Percentiles rank a stretch among this genome's conserved stretches.
phyloP scores from a whole-genome alignment of 2,329 filamentous ascomycete species.

The Fusarium secorum region DNA sequence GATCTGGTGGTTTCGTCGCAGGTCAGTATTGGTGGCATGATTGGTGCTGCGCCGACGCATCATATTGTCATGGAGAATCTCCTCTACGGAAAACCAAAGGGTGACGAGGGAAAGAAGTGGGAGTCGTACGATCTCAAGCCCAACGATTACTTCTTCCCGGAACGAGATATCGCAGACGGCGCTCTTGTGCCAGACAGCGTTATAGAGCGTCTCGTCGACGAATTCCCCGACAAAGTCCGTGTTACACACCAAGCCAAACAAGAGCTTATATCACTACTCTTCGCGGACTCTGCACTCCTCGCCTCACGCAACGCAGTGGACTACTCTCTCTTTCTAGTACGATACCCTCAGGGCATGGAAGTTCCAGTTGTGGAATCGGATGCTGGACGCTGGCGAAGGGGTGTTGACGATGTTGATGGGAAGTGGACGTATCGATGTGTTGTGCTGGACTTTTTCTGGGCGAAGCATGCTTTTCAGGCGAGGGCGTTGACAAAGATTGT shows the following conservation, averaged over 20 bases:
- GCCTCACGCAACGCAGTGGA: slow-evolving; percentile 72
- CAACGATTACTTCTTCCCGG: slow-evolving; percentile 77
- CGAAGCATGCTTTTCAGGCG: slow-evolving; percentile 73
- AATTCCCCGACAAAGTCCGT: slow-evolving; percentile 71
- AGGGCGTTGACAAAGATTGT: slow-evolving; percentile 72
- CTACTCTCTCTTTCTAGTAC: slow-evolving; percentile 77
- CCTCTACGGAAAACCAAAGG: slow-evolving; percentile 64
- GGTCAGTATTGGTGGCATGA: slow-evolving; percentile 63
- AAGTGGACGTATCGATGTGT: slow-evolving; percentile 73
- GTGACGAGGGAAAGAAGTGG: slow-evolving; percentile 57
- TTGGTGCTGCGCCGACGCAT: slow-evolving; percentile 71
- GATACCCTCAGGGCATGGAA: slow-evolving; percentile 44
- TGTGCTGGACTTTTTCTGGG: slow-evolving; percentile 81
- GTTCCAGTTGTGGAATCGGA: slow-evolving; percentile 20
- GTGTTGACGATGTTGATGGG: slow-evolving; percentile 66
- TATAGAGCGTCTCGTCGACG: slow-evolving; percentile 70
- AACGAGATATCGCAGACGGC: slow-evolving; percentile 73
- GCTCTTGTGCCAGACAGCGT: slow-evolving; percentile 69
- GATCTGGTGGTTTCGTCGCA: slow-evolving; percentile 69
- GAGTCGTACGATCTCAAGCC: slow-evolving; percentile 80
- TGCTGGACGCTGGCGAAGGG: slow-evolving; percentile 63
- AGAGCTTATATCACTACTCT: slow-evolving; percentile 62
- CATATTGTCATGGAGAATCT: slow-evolving; percentile 84
- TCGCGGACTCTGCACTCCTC: slow-evolving; percentile 70
- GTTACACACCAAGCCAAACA: slow-evolving; percentile 64